phyloP scores from a whole-genome alignment of 805 yeast species.

The Ogataea pilisensis region DNA sequence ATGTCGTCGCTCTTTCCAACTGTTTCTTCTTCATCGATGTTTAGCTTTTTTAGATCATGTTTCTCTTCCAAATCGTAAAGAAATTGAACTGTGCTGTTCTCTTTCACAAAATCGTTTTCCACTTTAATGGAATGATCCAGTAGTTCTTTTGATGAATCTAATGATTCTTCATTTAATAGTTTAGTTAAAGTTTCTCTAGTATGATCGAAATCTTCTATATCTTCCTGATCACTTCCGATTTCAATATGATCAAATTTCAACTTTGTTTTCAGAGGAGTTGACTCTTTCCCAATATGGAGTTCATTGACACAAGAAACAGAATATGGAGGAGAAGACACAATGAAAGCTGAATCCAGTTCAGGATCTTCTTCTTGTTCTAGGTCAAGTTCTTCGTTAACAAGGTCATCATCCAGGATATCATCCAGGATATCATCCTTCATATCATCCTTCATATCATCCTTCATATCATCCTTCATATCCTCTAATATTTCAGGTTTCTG shows the following conservation, averaged over 20 bases:
- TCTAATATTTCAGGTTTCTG: neutral
- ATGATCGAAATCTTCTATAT: slow-evolving; percentile 1
- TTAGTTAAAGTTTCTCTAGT: slow-evolving; percentile 3
- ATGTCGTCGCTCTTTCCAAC: too few relatives aligned
- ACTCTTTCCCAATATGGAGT: too few relatives aligned
- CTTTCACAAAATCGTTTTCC: neutral
- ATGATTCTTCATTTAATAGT: slow-evolving; percentile 1
- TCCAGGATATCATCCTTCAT: too few relatives aligned
- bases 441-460: neutral
- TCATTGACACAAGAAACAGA: too few relatives aligned
- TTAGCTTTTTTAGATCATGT: too few relatives aligned
- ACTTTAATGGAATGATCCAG: neutral
- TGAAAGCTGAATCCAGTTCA: neutral
- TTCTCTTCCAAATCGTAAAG: too few relatives aligned
- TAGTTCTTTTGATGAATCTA: neutral
- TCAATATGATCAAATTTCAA: too few relatives aligned
- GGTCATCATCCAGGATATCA: too few relatives aligned
- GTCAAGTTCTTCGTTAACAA: too few relatives aligned
- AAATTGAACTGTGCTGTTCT: too few relatives aligned
- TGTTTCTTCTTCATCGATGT: too few relatives aligned
- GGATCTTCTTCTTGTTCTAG: neutral
- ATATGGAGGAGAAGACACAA: neutral
- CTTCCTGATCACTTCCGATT: neutral
- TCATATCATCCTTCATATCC: neutral
- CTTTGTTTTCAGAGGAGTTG: neutral